Evolutionary conservation across 495 filamentous ascomycete genomes (phyloP).

Genomic region (Talaromyces ruber): DNA sequence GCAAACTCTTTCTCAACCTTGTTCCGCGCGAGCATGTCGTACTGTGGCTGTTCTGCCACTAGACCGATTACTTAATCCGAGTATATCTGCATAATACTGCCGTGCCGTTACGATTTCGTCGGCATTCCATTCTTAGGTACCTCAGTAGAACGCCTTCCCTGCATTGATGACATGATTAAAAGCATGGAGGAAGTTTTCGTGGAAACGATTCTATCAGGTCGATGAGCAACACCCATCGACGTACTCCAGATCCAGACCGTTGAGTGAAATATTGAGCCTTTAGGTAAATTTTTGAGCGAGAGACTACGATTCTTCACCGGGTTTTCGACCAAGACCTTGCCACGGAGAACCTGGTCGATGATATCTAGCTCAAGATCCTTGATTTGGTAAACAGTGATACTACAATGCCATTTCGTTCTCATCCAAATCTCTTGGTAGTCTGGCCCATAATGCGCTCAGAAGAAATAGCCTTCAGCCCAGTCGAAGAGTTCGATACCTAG

Average conservation of each 20-base stretch:
- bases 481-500: slow-evolving; percentile 70
- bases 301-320: slow-evolving; percentile 68
- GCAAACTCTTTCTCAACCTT: slow-evolving; percentile 70
- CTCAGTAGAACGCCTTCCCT: slow-evolving; percentile 84
- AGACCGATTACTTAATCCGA: slow-evolving; percentile 73
- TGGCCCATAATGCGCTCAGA: slow-evolving; percentile 67
- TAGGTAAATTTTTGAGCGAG: slow-evolving; percentile 76
- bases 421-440: slow-evolving; percentile 48
- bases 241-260: slow-evolving; percentile 59
- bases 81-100: slow-evolving; percentile 57
- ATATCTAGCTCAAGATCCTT: background rate
- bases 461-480: slow-evolving; percentile 45
- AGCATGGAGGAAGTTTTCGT: slow-evolving; percentile 76
- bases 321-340: slow-evolving; percentile 47
- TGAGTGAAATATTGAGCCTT: slow-evolving; percentile 52
- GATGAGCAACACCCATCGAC: slow-evolving; percentile 83
- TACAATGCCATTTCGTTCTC: slow-evolving; percentile 76
- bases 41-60: slow-evolving; percentile 75
- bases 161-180: slow-evolving; percentile 74
- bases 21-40: slow-evolving; percentile 65
- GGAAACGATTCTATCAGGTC: slow-evolving; percentile 71
- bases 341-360: slow-evolving; percentile 54
- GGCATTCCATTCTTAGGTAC: slow-evolving; percentile 78
- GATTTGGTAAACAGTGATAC: slow-evolving; percentile 35
- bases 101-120: slow-evolving; percentile 72